Evolutionary conservation across 495 filamentous ascomycete genomes (phyloP), one percentile per base, ranked within the genome.

Genomic region (Aspergillus bertholletiae): DNA sequence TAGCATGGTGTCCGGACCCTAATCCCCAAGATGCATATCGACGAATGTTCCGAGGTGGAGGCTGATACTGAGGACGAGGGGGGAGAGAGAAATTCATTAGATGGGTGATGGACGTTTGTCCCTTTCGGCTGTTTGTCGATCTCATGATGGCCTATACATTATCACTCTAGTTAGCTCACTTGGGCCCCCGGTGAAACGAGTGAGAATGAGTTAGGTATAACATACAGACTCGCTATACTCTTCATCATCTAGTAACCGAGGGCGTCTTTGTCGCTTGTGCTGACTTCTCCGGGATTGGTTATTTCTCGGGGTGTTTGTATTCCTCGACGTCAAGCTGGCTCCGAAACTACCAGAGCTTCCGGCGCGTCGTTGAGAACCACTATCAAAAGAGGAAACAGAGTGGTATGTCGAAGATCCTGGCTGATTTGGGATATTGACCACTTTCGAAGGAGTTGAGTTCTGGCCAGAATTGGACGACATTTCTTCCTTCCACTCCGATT

Each of bases 51-150:
- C 82, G 75, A 64, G 81, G 73, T 32, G 76, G 74, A n/a, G 82
- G 74, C 45, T 86, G 70, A 55, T 84, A 78, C 58, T 87, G 78
- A 22, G 84, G 89, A 32, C 90, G 82, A 34, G 92, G 88, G 17
- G 93, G 89, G 30, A 91, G 77, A 37, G 87, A 83, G 66, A 96
- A 94, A 70, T 90, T 95, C 84, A 98, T 88, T 24, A 98, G 73
- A 71, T 98, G 94, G 17, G 94, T 97, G 65, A 98, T 97, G 61
- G 90, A 95, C 35, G 90, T 96, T 61, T 96, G 94, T 56, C 93
- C 95, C 57, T 93, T 88, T 30, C 92, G 87, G 65, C 87, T 91
- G 56, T 79, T 90, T 37, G 88, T 78, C 63, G 92, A 92, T 71
- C 84, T 85, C 80, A 96, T 89, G 66, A 87, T 87, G 72, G 84